A percentile compares a stretch with the other conserved stretches of the same genome.
These are phyloP conservation scores for Entomortierella beljakovae DNA, from an alignment of 192 early-diverging fungal genomes.

Conservation along the genomic window DNA sequence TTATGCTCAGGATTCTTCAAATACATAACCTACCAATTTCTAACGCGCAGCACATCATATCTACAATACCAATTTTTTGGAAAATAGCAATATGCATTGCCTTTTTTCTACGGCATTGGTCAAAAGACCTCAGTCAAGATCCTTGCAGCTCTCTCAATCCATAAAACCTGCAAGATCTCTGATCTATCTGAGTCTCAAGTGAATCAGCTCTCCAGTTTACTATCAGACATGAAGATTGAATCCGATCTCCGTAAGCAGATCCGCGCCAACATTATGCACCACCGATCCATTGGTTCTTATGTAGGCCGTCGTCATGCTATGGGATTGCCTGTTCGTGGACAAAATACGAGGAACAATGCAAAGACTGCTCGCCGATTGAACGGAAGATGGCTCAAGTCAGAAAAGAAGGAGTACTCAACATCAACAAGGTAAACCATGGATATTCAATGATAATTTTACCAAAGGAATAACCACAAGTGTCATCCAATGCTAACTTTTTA, in stretches of 20 bases:
- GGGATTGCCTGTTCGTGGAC: slow-evolving; percentile 90
- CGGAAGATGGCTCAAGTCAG: slow-evolving; percentile 63
- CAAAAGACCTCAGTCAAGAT: slow-evolving; percentile 76
- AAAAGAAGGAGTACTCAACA: slow-evolving; percentile 49
- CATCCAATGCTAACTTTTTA: neutral
- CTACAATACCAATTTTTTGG: neutral
- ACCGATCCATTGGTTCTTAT: slow-evolving; percentile 79
- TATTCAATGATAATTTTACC: neutral
- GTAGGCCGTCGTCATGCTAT: slow-evolving; percentile 87
- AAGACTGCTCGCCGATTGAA: slow-evolving; percentile 91
- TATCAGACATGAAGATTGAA: slow-evolving; percentile 91
- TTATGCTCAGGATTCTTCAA: neutral
- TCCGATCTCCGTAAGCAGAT: slow-evolving; percentile 80
- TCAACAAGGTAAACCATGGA: slow-evolving; percentile 31
- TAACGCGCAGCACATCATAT: neutral
- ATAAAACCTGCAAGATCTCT: slow-evolving; percentile 85
- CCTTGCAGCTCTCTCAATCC: slow-evolving; percentile 86
- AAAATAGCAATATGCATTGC: slow-evolving; percentile 36
- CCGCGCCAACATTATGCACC: slow-evolving; percentile 76
- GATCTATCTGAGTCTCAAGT: slow-evolving; percentile 91
- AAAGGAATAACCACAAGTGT: neutral
- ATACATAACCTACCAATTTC: neutral
- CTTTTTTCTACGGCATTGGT: slow-evolving; percentile 93
- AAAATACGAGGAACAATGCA: slow-evolving; percentile 88
- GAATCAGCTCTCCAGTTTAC: slow-evolving; percentile 84